Percentiles rank a stretch among this genome's conserved stretches.
Conservation (phyloP, 768 basidiomycete genomes). For the Phlebiopsis flavidoalba region DNA sequence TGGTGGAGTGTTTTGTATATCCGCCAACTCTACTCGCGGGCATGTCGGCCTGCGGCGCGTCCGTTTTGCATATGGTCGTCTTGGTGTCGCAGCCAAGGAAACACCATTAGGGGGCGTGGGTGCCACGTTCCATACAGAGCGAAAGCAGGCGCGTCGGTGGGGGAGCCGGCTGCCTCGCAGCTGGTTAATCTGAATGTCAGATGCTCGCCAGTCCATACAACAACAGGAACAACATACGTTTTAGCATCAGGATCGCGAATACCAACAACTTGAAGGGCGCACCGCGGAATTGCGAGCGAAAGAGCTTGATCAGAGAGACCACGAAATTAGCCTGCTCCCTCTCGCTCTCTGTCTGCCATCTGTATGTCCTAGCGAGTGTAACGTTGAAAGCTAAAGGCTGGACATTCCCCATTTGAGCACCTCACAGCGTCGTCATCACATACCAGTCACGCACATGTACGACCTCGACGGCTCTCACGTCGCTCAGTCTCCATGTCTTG, state of each 20-base stretch:
- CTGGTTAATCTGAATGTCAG: conserved; percentile 5
- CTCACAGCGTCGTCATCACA: not conserved
- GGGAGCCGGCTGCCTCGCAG: conserved; percentile 8
- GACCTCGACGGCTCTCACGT: conserved; percentile 78
- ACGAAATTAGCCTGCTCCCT: conserved; percentile 74
- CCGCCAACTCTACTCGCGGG: not conserved
- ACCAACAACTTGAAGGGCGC: conserved; percentile 56
- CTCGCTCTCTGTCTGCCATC: conserved; percentile 79
- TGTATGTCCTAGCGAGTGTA: conserved; percentile 84
- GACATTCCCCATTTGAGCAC: not conserved
- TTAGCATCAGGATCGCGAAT: conserved; percentile 37
- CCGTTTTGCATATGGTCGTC: conserved; percentile 17
- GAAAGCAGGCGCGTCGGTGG: conserved; percentile 8
- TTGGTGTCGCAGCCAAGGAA: conserved; percentile 19
- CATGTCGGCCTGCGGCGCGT: conserved; percentile 8
- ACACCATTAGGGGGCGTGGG: conserved; percentile 22
- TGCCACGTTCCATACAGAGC: conserved; percentile 25
- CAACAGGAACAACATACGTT: conserved; percentile 24
- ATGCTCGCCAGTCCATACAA: not conserved
- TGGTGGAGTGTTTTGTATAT: not conserved
- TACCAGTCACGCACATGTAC: conserved; percentile 47
- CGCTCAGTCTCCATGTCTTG: conserved; percentile 88
- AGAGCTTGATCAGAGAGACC: conserved; percentile 57
- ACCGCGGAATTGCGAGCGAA: conserved; percentile 34
- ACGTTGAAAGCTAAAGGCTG: conserved; percentile 71